Percentiles rank a stretch among this genome's conserved stretches.
Evolutionary conservation across 345 rosid species (phyloP).

Genomic region (Schrenkiella parvula): DNA sequence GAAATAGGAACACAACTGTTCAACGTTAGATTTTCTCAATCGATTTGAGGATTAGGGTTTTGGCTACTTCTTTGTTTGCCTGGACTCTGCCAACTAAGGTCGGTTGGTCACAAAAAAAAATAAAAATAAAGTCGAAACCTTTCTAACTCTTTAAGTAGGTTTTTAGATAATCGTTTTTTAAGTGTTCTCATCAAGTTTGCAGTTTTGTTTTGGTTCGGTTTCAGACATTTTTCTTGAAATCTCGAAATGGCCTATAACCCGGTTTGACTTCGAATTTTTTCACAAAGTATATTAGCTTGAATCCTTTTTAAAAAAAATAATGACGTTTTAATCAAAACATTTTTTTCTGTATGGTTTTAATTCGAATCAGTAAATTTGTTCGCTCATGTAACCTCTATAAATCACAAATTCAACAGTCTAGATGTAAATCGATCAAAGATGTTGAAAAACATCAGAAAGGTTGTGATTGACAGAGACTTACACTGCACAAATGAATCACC

Average conservation of each 20-base stretch:
- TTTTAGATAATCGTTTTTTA: not conserved
- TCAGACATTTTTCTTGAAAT: not conserved
- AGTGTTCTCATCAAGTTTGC: no score
- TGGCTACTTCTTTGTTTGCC: not conserved
- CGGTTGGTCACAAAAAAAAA: no score
- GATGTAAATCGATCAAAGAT: not conserved
- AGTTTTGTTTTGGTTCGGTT: not conserved
- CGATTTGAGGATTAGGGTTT: constrained; percentile 19
- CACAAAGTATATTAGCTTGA: not conserved
- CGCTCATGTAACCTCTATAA: not conserved
- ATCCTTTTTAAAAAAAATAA: no score
- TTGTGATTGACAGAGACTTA: not conserved
- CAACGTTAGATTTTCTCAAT: not conserved
- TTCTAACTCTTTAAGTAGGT: not conserved
- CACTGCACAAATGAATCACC: constrained; percentile 18
- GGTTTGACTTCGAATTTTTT: not conserved
- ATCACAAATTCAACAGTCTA: not conserved
- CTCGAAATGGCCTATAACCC: not conserved
- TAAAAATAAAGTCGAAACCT: no score
- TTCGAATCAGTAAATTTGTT: not conserved
- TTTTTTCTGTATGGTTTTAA: no score
- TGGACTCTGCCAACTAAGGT: not conserved
- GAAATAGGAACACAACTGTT: not conserved
- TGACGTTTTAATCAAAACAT: no score
- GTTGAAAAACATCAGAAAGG: not conserved